Evolutionary conservation across 768 basidiomycete species (phyloP), one percentile per base, ranked within the genome.

Genomic region (Panaeolus papilionaceus): DNA sequence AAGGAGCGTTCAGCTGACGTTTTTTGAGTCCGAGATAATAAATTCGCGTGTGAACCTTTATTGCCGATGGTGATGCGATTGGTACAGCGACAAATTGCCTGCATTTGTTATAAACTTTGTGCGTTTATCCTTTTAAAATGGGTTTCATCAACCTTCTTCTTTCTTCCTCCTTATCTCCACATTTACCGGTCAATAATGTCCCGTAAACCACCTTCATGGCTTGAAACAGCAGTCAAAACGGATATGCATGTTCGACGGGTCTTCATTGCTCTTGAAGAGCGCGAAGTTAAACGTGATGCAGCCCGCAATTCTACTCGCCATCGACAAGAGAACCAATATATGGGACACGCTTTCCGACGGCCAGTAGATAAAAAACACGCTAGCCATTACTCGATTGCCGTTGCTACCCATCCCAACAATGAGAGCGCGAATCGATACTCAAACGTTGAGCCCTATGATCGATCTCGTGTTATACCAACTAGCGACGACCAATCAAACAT

Each of bases 371-470:
- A 68, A 61, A 68, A 72, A n/a, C 69, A 72, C 37, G 71, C 79
- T 14, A 79, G 81, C 28, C 78, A 91, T 70, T 94, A 92, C 74
- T 87, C 91, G 14, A 79, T 88, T 67, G 75, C 81, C 5, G 74
- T 81, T n/a, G 90, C 86, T 20, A 76, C 74, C 62, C 75, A 81
- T 62, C 80, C 81, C 37, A 75, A 74, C 33, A 86, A 92, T 72
- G 61, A 72, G 23, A 71, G 71, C 58, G 77, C 76, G 38, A 94
- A 95, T 80, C 91, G 94, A 12, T 96, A 96, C 71, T 62, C 74
- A 37, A 87, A 94, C 71, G 85, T 96, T 64, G 78, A 86, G 61
- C 92, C 95, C 0, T 96, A 95, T 75, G 93, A 96, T 78, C 86
- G 92, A 62, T 95, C 92, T 0, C 86, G 92, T 16, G 88, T 94